Evolutionary conservation across 1,284 basidiomycete species (phyloP).

Genomic region (Cerioporus squamosus): DNA sequence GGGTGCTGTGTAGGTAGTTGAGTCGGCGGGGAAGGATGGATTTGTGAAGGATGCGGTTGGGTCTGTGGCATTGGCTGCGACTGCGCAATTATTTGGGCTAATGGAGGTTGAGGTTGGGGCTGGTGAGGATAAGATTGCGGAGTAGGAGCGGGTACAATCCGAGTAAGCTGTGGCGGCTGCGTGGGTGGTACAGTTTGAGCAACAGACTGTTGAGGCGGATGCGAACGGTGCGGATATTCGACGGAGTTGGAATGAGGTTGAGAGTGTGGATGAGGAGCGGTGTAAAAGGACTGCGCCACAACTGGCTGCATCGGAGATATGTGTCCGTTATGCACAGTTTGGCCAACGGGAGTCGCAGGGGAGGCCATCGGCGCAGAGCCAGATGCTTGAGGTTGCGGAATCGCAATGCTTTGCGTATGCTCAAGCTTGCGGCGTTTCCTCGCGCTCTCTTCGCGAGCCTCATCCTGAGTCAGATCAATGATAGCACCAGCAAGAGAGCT

Average conservation of each 20-base stretch:
- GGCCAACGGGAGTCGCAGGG: background rate
- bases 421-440: slow-evolving; percentile 22
- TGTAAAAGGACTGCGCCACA: background rate
- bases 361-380: background rate
- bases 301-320: background rate
- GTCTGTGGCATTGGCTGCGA: background rate
- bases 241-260: background rate
- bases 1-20: background rate
- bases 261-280: background rate
- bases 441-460: background rate
- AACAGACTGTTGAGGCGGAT: background rate
- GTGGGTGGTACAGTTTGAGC: background rate
- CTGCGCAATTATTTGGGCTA: background rate
- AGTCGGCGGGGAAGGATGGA: no score
- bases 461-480: slow-evolving; percentile 23
- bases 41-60: background rate
- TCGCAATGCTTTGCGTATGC: background rate
- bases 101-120: background rate
- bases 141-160: background rate
- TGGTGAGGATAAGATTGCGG: background rate
- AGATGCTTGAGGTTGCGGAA: background rate
- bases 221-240: background rate
- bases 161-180: background rate
- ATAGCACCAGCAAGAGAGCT: slow-evolving; percentile 20
- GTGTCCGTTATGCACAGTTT: background rate